phyloP scores from a whole-genome alignment of 768 basidiomycete genomes.

The Trametes gibbosa region DNA sequence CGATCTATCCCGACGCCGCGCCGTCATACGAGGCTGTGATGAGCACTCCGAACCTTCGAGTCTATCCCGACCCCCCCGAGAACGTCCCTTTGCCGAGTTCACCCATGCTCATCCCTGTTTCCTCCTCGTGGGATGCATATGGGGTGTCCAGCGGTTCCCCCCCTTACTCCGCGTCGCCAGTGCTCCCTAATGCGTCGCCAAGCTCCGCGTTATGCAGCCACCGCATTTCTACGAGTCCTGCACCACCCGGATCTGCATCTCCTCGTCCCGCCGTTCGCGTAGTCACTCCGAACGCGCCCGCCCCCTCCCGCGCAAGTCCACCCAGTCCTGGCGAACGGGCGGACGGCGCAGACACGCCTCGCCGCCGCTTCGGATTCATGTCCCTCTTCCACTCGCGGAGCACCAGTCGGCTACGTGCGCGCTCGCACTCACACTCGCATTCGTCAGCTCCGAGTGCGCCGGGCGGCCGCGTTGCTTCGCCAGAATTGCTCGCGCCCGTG shows the following conservation, averaged over 20 bases:
- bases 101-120: neutral
- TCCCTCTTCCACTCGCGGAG: slow-evolving; percentile 15
- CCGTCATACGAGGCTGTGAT: slow-evolving; percentile 14
- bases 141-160: neutral
- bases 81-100: slow-evolving; percentile 6
- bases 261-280: neutral
- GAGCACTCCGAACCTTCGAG: slow-evolving; percentile 11
- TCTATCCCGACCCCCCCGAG: neutral
- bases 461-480: slow-evolving; percentile 3
- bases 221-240: neutral
- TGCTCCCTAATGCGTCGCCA: neutral
- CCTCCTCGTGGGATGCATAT: neutral
- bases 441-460: neutral
- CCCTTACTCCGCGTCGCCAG: too few relatives aligned
- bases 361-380: slow-evolving; percentile 15
- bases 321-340: neutral
- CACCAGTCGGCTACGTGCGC: slow-evolving; percentile 5
- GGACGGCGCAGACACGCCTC: slow-evolving; percentile 10
- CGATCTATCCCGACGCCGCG: slow-evolving; percentile 1
- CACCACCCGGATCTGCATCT: neutral
- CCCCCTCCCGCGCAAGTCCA: neutral
- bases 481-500: neutral
- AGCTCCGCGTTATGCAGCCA: neutral
- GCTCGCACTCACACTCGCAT: slow-evolving; percentile 2
- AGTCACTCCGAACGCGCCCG: neutral